phyloP scores from a whole-genome alignment of 2,329 filamentous ascomycete genomes.

The Dendrostoma leiphaemia region DNA sequence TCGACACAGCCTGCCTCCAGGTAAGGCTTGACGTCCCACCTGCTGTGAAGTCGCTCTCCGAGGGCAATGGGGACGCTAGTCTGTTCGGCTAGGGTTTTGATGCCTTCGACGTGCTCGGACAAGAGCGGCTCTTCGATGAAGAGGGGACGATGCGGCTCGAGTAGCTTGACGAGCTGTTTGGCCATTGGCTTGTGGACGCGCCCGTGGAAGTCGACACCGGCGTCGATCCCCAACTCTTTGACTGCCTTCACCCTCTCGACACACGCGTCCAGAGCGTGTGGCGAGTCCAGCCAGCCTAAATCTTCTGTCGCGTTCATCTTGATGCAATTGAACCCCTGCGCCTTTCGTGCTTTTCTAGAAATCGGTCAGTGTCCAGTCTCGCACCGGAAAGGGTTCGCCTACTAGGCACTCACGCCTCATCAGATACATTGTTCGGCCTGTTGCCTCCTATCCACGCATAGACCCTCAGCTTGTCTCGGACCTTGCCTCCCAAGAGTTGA shows the following conservation, averaged over 20 bases:
- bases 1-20: constrained; percentile 60
- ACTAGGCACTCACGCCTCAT: constrained; percentile 42
- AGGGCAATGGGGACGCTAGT: constrained; percentile 61
- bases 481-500: constrained; percentile 63
- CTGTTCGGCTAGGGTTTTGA: constrained; percentile 53
- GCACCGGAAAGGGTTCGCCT: not conserved
- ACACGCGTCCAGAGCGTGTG: constrained; percentile 51
- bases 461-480: constrained; percentile 60
- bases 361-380: not conserved
- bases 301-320: constrained; percentile 72
- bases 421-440: constrained; percentile 57
- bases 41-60: constrained; percentile 60
- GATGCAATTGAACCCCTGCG: constrained; percentile 55
- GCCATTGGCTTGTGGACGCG: constrained; percentile 68
- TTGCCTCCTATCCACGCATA: constrained; percentile 72
- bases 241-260: constrained; percentile 62
- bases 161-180: constrained; percentile 61
- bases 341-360: constrained; percentile 44
- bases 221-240: constrained; percentile 63
- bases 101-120: constrained; percentile 58
- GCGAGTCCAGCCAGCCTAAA: constrained; percentile 64
- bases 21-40: constrained; percentile 65
- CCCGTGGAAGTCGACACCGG: constrained; percentile 68
- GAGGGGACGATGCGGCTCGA: constrained; percentile 60
- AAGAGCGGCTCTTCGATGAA: constrained; percentile 67